Conservation (phyloP, 805 yeast species). For the Brettanomyces sp. region DNA sequence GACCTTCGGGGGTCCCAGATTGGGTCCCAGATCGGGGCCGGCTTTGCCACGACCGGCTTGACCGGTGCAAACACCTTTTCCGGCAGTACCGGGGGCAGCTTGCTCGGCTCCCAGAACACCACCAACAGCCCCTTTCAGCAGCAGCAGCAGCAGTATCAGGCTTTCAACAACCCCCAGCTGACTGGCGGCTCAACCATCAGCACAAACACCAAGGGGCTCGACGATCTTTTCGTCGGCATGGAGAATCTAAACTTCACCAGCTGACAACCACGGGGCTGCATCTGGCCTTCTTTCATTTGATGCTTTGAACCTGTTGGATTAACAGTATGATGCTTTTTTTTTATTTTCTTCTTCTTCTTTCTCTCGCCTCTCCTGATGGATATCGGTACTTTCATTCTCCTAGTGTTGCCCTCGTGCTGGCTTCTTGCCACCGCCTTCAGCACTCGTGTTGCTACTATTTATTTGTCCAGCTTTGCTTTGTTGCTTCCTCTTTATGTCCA, state of each 20-base stretch:
- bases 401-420: too few species aligned
- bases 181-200: conserved; percentile 20
- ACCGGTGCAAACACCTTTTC: neutral
- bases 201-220: conserved; percentile 12
- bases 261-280: neutral
- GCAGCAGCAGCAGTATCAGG: conserved; percentile 11
- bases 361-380: neutral
- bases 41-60: neutral
- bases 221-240: conserved; percentile 20
- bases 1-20: conserved; percentile 3
- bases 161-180: conserved; percentile 18
- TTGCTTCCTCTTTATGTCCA: neutral
- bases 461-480: too few species aligned
- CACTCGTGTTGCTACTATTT: too few species aligned
- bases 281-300: neutral
- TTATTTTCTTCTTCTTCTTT: neutral
- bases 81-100: neutral
- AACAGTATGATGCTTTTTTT: too few species aligned
- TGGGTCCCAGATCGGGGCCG: neutral
- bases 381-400: too few species aligned
- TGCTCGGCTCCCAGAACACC: neutral
- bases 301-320: too few species aligned
- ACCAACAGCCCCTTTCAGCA: conserved; percentile 2
- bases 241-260: conserved; percentile 20
- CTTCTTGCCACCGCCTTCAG: too few species aligned